Conservation (phyloP, 2,329 filamentous ascomycete species). For the Stagonosporopsis rhizophila region DNA sequence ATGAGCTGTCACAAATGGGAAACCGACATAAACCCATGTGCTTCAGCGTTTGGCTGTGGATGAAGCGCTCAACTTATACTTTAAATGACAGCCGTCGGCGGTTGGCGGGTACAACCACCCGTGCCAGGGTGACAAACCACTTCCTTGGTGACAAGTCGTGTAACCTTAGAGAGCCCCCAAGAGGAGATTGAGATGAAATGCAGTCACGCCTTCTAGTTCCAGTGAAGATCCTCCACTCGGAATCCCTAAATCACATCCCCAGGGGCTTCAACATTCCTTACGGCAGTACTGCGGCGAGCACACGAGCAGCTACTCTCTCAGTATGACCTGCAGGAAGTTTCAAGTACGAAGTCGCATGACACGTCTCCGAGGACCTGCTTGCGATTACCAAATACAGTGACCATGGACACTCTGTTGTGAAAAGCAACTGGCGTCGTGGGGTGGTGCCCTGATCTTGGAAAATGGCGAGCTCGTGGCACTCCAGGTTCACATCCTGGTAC, state of each 20-base stretch:
- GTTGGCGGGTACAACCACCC: slow-evolving; percentile 8
- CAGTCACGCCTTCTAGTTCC: not conserved
- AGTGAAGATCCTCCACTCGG: not conserved
- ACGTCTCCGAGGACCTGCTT: not conserved
- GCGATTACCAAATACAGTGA: not conserved
- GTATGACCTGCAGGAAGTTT: not conserved
- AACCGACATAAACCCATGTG: not conserved
- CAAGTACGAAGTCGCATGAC: not conserved
- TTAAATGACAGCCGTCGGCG: not conserved
- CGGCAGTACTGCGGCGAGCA: slow-evolving; percentile 11
- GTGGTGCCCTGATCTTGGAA: too few relatives aligned
- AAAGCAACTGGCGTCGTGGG: not conserved
- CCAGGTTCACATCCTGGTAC: not conserved
- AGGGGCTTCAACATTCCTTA: slow-evolving; percentile 3
- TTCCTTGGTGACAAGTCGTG: not conserved
- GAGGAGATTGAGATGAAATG: not conserved
- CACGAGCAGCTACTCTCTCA: not conserved
- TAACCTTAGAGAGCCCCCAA: not conserved
- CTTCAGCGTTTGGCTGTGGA: slow-evolving; percentile 4
- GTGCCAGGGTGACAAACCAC: not conserved
- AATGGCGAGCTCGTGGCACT: slow-evolving; percentile 1
- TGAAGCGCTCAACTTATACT: not conserved
- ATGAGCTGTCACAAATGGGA: not conserved
- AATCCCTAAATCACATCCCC: not conserved
- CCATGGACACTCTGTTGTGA: not conserved